phyloP scores from a whole-genome alignment of 169 alveolate species.

The Theileria orientalis region DNA sequence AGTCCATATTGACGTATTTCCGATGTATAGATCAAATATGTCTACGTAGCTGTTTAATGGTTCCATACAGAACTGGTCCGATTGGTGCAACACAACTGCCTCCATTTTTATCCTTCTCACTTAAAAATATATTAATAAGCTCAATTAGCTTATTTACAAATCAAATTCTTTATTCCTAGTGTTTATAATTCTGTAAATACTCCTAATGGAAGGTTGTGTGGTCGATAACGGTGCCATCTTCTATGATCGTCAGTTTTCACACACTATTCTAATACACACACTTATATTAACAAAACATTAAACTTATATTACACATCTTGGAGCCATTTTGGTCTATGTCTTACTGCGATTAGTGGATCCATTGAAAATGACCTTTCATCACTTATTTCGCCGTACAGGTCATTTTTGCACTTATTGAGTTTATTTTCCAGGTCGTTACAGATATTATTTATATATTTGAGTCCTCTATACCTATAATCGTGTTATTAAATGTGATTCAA shows the following conservation, averaged over 20 bases:
- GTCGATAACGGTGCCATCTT: too few relatives aligned
- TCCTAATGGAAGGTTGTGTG: background rate
- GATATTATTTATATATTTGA: constrained; percentile 46
- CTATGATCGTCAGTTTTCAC: too few relatives aligned
- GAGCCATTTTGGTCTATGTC: too few relatives aligned
- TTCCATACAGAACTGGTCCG: constrained; percentile 29
- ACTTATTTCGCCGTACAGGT: constrained; percentile 50
- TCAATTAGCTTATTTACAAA: background rate
- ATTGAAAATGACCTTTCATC: constrained; percentile 21
- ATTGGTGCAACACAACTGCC: constrained; percentile 31
- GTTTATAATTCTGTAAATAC: background rate
- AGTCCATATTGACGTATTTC: constrained; percentile 27
- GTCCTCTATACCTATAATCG: constrained; percentile 40
- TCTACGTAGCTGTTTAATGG: constrained; percentile 27
- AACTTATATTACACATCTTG: too few relatives aligned
- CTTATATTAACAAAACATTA: too few relatives aligned
- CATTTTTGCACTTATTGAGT: constrained; percentile 55
- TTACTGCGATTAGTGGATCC: constrained; percentile 42
- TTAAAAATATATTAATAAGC: background rate
- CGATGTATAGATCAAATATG: constrained; percentile 33
- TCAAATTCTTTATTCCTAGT: too few relatives aligned
- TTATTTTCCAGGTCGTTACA: constrained; percentile 57
- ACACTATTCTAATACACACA: too few relatives aligned
- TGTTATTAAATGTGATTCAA: background rate
- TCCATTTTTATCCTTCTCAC: constrained; percentile 24